Conservation (phyloP, 148 eudicot species). For the Rhododendron vialii region DNA sequence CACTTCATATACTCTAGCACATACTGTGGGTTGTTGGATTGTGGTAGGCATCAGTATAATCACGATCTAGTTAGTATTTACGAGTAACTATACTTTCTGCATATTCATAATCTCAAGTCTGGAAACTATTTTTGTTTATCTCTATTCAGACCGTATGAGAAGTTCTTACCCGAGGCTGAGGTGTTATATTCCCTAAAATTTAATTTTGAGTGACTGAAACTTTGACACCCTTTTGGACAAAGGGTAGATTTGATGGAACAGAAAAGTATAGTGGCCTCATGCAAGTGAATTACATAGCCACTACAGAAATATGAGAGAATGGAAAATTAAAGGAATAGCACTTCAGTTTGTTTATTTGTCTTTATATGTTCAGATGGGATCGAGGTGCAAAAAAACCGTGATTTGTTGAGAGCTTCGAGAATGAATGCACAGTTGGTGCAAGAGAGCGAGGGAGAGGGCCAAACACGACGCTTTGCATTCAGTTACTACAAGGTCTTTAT, state of each 20-base stretch:
- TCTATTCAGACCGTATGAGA: neutral
- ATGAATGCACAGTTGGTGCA: slow-evolving; percentile 92
- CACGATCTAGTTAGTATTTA: neutral
- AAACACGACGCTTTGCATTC: slow-evolving; percentile 44
- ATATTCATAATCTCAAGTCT: neutral
- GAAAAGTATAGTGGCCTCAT: neutral
- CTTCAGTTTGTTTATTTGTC: neutral
- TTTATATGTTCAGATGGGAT: slow-evolving; percentile 69
- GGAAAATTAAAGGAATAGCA: neutral
- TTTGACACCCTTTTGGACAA: neutral
- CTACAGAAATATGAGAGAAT: neutral
- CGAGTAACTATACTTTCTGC: neutral
- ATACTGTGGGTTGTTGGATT: too few relatives aligned
- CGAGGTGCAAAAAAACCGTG: slow-evolving; percentile 77
- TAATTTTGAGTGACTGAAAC: neutral
- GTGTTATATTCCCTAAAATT: neutral
- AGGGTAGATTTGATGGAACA: neutral
- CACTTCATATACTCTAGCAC: too few relatives aligned
- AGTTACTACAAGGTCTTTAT: slow-evolving; percentile 64
- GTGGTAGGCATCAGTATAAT: too few relatives aligned
- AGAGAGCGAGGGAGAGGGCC: slow-evolving; percentile 80
- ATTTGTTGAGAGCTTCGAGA: slow-evolving; percentile 91
- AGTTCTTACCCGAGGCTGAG: neutral
- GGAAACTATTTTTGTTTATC: neutral
- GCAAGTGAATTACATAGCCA: neutral